Base-by-base conservation (phyloP, 495 filamentous ascomycete genomes). In the Darksidea phi region DNA sequence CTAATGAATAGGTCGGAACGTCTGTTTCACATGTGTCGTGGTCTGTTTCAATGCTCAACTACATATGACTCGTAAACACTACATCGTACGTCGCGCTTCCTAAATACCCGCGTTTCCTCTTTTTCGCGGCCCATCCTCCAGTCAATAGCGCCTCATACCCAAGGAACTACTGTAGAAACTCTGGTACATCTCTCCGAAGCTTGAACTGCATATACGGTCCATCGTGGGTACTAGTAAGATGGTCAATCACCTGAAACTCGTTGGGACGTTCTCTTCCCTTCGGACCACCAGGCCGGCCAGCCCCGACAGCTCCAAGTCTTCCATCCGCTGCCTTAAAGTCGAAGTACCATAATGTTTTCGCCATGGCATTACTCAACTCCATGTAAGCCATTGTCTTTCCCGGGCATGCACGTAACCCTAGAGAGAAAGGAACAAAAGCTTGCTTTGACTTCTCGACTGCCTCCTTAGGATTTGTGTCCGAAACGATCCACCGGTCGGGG, bases 401-500 rank as follows among this genome's bases (percentile, higher is more conserved):
- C 23, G 47, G 61, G 49, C 61, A 68, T n/a, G 49, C 48, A 1
- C 66, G 15, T 1, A 24, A 53, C 0, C 66, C 66, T 5, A 68
- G n/a, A 8, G 51, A 41, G 38, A 64, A 68, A 1, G 66, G 66
- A n/a, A 15, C 21, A 41, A 68, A 65, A 1, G 54, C 61, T 26
- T 32, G 53, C 2, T 32, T 13, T 15, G 63, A 46, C 1, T 32
- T 18, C 15, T 26, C 52, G 15, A 61, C 53, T 10, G 46, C 54
- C 15, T 51, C 52, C 6, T n/a, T 17, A 11, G 59, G 20, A 0
- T 23, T 25, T 4, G 28, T 3, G 1, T 41, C 43, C 13, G 59
- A 63, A 15, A 62, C 54, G 15, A 71, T 62, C 69, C 69, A 71
- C 0, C 69, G 63, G 21, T 61, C 58, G 5, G 69, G 69, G 10